These are phyloP conservation scores for Leptographium wingfieldii DNA, from an alignment of 2,329 filamentous ascomycete genomes.

Conservation along the genomic window DNA sequence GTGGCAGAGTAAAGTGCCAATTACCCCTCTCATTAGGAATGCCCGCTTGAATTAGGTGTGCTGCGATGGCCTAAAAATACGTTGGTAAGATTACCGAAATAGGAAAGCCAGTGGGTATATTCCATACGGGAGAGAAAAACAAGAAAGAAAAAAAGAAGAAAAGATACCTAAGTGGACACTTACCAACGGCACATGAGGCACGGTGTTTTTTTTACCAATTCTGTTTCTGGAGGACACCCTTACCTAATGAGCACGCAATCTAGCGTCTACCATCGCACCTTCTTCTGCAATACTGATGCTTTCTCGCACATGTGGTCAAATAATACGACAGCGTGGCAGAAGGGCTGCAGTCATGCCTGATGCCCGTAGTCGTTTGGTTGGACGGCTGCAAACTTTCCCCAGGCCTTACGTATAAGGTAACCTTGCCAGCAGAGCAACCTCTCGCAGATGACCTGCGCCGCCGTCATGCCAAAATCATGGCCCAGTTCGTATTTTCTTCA, in stretches of 20 bases:
- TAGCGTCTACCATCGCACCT: neutral
- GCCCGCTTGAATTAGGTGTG: too few species aligned
- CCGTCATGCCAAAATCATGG: too few species aligned
- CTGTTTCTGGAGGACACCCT: neutral
- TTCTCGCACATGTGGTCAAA: neutral
- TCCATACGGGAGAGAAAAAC: neutral
- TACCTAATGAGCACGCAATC: conserved; percentile 2
- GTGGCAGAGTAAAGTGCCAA: too few species aligned
- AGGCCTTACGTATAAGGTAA: neutral
- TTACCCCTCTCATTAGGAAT: too few species aligned
- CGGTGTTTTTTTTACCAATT: neutral
- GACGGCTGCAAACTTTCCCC: too few species aligned
- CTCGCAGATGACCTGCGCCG: too few species aligned
- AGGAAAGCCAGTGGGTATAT: neutral
- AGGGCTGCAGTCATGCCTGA: neutral
- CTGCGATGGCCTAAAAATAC: too few species aligned
- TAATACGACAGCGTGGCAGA: neutral
- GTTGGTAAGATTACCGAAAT: neutral
- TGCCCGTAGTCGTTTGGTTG: neutral
- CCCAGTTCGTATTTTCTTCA: too few species aligned
- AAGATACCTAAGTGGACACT: neutral
- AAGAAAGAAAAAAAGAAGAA: neutral
- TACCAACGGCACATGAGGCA: neutral
- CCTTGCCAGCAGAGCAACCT: neutral
- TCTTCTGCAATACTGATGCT: neutral